These are phyloP conservation scores for Cryptococcus sp. DNA, from an alignment of 1,284 basidiomycete species.

Conservation along the genomic window DNA sequence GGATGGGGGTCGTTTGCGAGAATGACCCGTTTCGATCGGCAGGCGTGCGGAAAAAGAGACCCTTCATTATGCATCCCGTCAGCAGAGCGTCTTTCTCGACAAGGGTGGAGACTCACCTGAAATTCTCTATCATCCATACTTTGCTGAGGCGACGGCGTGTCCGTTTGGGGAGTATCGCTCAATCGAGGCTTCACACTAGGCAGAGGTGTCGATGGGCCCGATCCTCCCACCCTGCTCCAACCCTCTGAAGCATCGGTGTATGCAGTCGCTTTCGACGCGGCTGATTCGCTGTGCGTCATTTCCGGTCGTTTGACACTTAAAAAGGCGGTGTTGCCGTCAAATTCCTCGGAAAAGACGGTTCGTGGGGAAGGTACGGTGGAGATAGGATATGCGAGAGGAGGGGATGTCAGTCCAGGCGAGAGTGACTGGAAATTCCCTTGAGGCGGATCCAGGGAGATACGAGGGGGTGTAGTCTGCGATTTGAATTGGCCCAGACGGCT, in stretches of 20 bases:
- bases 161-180: background rate
- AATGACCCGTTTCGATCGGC: slow-evolving; percentile 21
- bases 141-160: slow-evolving; percentile 19
- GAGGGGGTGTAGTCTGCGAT: background rate
- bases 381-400: slow-evolving; percentile 23
- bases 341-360: background rate
- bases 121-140: slow-evolving; percentile 28
- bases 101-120: slow-evolving; percentile 15
- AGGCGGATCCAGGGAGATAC: slow-evolving; percentile 6
- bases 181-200: slow-evolving; percentile 4
- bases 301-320: slow-evolving; percentile 10
- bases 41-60: slow-evolving; percentile 49
- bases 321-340: slow-evolving; percentile 2
- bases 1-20: slow-evolving; percentile 9
- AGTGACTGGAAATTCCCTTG: background rate
- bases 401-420: slow-evolving; percentile 2
- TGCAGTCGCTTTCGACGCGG: slow-evolving; percentile 18
- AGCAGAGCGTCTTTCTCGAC: background rate
- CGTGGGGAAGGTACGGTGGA: slow-evolving; percentile 18
- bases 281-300: slow-evolving; percentile 15
- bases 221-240: slow-evolving; percentile 16
- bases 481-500: background rate
- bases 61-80: slow-evolving; percentile 17
- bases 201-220: slow-evolving; percentile 6
- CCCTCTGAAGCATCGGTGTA: slow-evolving; percentile 37